Evolutionary conservation across 192 early-diverging fungal genomes (phyloP), one percentile per base, ranked within the genome.

Genomic region (Entomortierella lignicola): DNA sequence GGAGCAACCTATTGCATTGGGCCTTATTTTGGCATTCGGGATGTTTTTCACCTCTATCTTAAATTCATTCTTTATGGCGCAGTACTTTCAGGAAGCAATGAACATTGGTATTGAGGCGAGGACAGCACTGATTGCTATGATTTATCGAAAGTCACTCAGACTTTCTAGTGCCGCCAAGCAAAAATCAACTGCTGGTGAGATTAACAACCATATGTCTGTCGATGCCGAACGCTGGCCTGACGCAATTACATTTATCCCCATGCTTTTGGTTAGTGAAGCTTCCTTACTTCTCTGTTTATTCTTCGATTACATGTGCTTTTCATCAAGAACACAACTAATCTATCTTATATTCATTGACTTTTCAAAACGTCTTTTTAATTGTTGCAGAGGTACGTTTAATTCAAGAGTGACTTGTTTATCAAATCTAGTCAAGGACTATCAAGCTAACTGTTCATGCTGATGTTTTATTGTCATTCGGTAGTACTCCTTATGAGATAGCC

Each of bases 121-220:
- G 20, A 74, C 68, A 21, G 83, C 72, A 0, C 55, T 81, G 23
- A 81, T 84, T 25, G 71, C 77, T 17, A 75, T 80, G 60, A 66
- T 84, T 23, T 84, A 84, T 53, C 72, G 67, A 34, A 84, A 84
- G 43, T 69, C 83, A 15, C 67, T 84, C 20, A 69, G 57, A n/a
- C 57, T 84, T 4, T 71, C 71, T 18, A 80, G 72, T 31, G 83
- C 71, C 8, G 71, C 71, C 32, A 77, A 74, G 27, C 67, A 77
- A 53, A 84, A 80, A 34, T 66, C 63, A 7, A 84, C 72, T 21
- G 62, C 72, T 3, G 83, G 83, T 20, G 83, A 84, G 31, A 84
- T 84, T 60, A 77, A 64, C 47, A 84, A 84, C 56, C 83, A 81
- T 23, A 81, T 84, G 64, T 72, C 66, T 21, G 82, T 81, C 15